Percentiles rank a stretch among this genome's conserved stretches.
These are phyloP conservation scores for Fusarium compactum DNA, from an alignment of 2,329 filamentous ascomycete species.

Conservation along the genomic window DNA sequence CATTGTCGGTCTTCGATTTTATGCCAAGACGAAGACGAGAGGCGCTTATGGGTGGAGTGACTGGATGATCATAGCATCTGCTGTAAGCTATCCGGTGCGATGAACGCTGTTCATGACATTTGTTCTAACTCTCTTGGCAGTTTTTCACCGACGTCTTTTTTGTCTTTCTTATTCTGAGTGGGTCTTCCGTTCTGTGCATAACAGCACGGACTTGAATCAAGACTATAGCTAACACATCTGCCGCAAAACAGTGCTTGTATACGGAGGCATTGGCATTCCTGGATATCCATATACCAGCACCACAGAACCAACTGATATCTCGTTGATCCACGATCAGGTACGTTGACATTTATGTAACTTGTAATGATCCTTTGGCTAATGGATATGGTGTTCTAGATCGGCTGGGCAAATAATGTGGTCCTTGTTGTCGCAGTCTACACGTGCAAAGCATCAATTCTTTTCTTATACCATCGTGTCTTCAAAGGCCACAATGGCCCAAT, in stretches of 20 bases:
- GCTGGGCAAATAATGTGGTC: constrained; percentile 7
- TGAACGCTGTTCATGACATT: rapidly evolving
- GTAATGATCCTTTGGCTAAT: rapidly evolving
- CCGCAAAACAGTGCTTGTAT: neutral
- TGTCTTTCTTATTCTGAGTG: constrained; percentile 11
- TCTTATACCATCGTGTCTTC: constrained; percentile 14
- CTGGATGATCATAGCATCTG: constrained; percentile 16
- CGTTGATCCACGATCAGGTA: constrained; percentile 11
- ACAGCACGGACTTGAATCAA: rapidly evolving
- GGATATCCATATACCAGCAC: constrained; percentile 20
- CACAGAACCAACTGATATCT: constrained; percentile 15
- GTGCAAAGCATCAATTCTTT: constrained; percentile 16
- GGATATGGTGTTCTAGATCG: neutral
- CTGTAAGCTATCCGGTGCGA: neutral
- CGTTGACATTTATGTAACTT: rapidly evolving
- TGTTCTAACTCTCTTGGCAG: neutral
- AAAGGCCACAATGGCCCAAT: constrained; percentile 9
- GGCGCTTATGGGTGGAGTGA: constrained; percentile 18
- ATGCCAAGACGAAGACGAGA: constrained; percentile 17
- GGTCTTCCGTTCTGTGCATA: neutral
- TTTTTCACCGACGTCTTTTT: constrained; percentile 10
- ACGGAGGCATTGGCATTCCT: constrained; percentile 12
- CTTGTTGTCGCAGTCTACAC: constrained; percentile 9
- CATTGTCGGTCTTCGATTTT: constrained; percentile 1
- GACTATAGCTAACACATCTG: neutral